Evolutionary conservation across 2,329 filamentous ascomycete genomes (phyloP).

Genomic region (Didymella arachidicola): DNA sequence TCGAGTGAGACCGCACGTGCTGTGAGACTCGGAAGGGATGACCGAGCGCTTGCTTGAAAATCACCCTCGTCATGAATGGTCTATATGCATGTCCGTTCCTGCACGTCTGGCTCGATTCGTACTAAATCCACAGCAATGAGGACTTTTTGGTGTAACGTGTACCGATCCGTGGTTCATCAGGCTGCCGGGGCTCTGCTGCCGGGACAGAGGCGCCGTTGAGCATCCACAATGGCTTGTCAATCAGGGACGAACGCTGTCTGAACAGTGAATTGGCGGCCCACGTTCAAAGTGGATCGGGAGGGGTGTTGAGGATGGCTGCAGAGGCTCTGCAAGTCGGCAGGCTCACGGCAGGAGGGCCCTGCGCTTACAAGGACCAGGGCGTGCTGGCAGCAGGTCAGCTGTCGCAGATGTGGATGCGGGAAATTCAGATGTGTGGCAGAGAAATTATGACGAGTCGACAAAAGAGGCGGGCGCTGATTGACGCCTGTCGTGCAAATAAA

Average conservation of each 20-base stretch:
- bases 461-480: constrained; percentile 32
- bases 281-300: constrained; percentile 11
- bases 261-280: constrained; percentile 11
- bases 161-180: constrained; percentile 36
- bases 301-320: constrained; percentile 20
- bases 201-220: constrained; percentile 30
- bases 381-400: constrained; percentile 33
- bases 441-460: constrained; percentile 34
- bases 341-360: constrained; percentile 15
- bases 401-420: constrained; percentile 32
- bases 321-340: constrained; percentile 19
- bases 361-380: constrained; percentile 26
- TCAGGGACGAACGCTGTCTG: constrained; percentile 19
- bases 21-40: constrained; percentile 28
- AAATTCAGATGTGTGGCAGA: constrained; percentile 25
- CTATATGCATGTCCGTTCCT: constrained; percentile 35
- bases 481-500: constrained; percentile 42
- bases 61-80: constrained; percentile 30
- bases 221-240: constrained; percentile 26
- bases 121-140: constrained; percentile 31
- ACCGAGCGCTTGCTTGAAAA: constrained; percentile 19
- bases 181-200: constrained; percentile 28
- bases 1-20: constrained; percentile 35
- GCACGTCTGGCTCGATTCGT: constrained; percentile 43
- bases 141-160: constrained; percentile 36